Percentiles rank a stretch among this genome's conserved stretches.
phyloP scores from a whole-genome alignment of 768 basidiomycete genomes.

The Multifurca ochricompacta region DNA sequence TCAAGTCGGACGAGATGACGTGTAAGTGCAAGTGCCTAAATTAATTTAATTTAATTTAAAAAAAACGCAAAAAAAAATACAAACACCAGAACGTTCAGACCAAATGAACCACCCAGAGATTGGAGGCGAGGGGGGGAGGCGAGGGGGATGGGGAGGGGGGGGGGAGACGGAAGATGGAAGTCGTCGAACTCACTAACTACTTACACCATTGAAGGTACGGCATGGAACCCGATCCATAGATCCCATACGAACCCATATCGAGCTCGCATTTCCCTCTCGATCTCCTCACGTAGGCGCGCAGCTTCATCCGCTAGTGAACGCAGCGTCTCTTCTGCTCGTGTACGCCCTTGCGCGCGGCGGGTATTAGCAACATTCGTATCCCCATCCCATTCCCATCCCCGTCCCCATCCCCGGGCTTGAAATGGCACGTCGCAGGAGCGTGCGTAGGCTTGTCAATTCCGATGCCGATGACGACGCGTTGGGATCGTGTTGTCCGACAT shows the following conservation, averaged over 20 bases:
- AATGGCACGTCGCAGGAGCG: constrained; percentile 35
- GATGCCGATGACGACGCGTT: constrained; percentile 13
- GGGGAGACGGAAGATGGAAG: not conserved
- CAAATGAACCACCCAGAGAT: too few species aligned
- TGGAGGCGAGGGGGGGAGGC: too few species aligned
- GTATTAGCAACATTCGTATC: too few species aligned
- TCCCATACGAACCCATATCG: constrained; percentile 70
- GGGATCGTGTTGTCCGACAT: not conserved
- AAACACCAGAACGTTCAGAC: too few species aligned
- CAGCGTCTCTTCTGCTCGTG: constrained; percentile 41
- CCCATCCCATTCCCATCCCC: too few species aligned
- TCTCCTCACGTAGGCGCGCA: constrained; percentile 43
- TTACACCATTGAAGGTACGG: constrained; percentile 77
- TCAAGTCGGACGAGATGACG: constrained; percentile 73
- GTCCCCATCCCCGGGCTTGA: constrained; percentile 47
- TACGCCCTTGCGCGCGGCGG: too few species aligned
- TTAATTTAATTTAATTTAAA: too few species aligned
- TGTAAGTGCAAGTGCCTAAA: constrained; percentile 77
- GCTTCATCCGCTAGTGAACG: constrained; percentile 49
- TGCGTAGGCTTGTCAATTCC: constrained; percentile 6
- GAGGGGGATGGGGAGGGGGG: not conserved
- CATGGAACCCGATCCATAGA: constrained; percentile 81
- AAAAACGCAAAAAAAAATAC: constrained; percentile 4
- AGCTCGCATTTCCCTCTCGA: constrained; percentile 73
- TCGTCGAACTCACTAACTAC: too few species aligned